Percentiles rank a stretch among this genome's conserved stretches.
These are phyloP conservation scores for Arachnopeziza araneosa DNA, from an alignment of 2,329 filamentous ascomycete genomes.

Conservation along the genomic window DNA sequence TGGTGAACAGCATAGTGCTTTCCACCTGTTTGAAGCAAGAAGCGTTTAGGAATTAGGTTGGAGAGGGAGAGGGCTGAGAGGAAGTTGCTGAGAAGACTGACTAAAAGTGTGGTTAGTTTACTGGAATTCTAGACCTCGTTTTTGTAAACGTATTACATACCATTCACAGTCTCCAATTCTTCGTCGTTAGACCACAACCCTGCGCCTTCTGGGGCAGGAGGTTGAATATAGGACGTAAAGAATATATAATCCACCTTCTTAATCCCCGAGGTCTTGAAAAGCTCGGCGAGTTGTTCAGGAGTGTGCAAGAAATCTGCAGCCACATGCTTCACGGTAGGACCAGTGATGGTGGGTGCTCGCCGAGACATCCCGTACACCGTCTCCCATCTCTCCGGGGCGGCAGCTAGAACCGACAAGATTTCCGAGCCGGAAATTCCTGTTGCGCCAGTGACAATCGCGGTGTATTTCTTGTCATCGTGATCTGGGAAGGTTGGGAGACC, in stretches of 20 bases:
- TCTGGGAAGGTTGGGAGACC: slow-evolving; percentile 17
- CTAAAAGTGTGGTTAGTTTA: slow-evolving; percentile 2
- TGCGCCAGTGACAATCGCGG: slow-evolving; percentile 18
- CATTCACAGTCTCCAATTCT: slow-evolving; percentile 11
- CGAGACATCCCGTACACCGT: slow-evolving; percentile 14
- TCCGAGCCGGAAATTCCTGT: slow-evolving; percentile 19
- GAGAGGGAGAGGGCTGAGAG: slow-evolving; percentile 12
- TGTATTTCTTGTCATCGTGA: slow-evolving; percentile 10
- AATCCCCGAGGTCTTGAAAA: neutral
- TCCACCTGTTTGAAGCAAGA: slow-evolving; percentile 30
- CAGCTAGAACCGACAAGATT: slow-evolving; percentile 14
- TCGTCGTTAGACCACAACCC: slow-evolving; percentile 10
- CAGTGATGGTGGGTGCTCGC: slow-evolving; percentile 6
- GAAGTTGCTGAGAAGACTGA: slow-evolving; percentile 12
- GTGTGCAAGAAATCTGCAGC: slow-evolving; percentile 12
- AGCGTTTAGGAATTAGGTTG: slow-evolving; percentile 11
- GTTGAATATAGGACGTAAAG: slow-evolving; percentile 14
- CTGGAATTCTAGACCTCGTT: too few species aligned
- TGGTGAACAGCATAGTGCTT: slow-evolving; percentile 31
- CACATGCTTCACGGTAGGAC: slow-evolving; percentile 6
- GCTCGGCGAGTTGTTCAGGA: slow-evolving; percentile 3
- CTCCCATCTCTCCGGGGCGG: slow-evolving; percentile 13
- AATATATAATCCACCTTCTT: neutral
- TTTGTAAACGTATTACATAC: neutral
- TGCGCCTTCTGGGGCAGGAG: slow-evolving; percentile 5